Evolutionary conservation across 805 yeast species (phyloP), one percentile per base, ranked within the genome.

Genomic region (Teunomyces funiuensis): DNA sequence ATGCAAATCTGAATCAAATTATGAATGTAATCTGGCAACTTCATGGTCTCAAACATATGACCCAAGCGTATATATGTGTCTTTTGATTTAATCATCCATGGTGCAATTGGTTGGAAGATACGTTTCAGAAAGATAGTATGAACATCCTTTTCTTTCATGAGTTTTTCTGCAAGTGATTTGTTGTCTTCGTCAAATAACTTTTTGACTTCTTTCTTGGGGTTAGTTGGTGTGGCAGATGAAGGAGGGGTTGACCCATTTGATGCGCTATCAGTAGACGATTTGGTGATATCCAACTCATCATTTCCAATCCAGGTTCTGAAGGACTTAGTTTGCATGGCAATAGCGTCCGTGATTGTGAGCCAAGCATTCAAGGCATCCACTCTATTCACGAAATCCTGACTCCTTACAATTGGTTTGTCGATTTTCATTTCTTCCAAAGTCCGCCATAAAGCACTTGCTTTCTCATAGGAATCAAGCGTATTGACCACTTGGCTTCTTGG

Each of bases 281-380:
- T 63, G 18, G 76, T 60, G 34, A 88, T 79, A 54, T 88, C 93
- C 19, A 85, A 63, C 25, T 83, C 88, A 38, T 80, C 84, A 58
- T 85, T 85, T 3, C 96, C 96, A 4, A 89, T 87, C 97, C 97
- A 89, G 31, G 73, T 61, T 46, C 77, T 74, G 46, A 93, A 64
- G 4, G 83, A 74, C 11, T 71, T 65, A 2, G 82, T 67, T 53
- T 84, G 89, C 26, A 79, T 63, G 34, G 76, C 73, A 15, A 90
- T 79, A 1, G 88, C 85, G 33, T 74, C 77, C 0, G 89, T 79
- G 28, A 88, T 80, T 6, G 88, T 79, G 19, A 77, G 71, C 97
- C 97, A 91, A 0, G 97, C 84, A 28, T 77, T 81, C 42, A 91
- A 69, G 1, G 96, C 91, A 43, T 85, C 89, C 3, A 88, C 65